A percentile compares a stretch with the other conserved stretches of the same genome.
These are phyloP conservation scores for Filobasidium floriforme DNA, from an alignment of 768 basidiomycete genomes.

Conservation along the genomic window DNA sequence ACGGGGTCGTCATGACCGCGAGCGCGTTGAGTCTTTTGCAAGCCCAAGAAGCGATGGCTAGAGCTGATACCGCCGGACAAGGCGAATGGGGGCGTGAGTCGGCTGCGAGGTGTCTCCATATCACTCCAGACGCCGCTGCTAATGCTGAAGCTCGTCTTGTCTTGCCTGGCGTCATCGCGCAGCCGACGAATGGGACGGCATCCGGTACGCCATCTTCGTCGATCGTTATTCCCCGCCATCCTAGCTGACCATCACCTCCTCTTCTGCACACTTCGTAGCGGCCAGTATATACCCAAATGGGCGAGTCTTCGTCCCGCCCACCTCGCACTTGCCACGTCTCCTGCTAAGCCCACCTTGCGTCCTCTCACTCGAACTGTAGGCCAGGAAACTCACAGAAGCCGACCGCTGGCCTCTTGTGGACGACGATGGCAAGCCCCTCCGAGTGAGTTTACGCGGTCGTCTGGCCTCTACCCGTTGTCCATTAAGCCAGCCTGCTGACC, in stretches of 20 bases:
- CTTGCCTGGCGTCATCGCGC: background rate
- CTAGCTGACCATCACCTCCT: background rate
- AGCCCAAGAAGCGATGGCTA: conserved; percentile 23
- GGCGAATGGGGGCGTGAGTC: conserved; percentile 24
- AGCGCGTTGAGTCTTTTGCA: conserved; percentile 22
- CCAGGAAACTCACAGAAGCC: conserved; percentile 16
- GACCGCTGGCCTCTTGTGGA: conserved; percentile 23
- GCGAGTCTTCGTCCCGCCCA: background rate
- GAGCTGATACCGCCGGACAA: conserved; percentile 19
- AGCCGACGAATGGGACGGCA: conserved; percentile 23
- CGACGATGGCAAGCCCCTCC: conserved; percentile 19
- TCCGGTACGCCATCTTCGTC: background rate
- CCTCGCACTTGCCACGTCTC: background rate
- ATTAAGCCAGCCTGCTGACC: background rate
- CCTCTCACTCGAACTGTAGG: background rate
- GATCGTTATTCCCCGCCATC: background rate
- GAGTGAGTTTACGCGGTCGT: conserved; percentile 10
- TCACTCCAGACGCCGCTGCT: background rate
- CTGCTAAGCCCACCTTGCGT: background rate
- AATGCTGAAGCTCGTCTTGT: background rate
- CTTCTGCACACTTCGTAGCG: conserved; percentile 1
- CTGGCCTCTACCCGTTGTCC: background rate
- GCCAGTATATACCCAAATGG: conserved; percentile 25
- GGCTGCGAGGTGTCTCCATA: background rate
- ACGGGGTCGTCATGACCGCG: conserved; percentile 22